Conservation (phyloP, 1,139 yeast species). For the Candida sanyaensis region DNA sequence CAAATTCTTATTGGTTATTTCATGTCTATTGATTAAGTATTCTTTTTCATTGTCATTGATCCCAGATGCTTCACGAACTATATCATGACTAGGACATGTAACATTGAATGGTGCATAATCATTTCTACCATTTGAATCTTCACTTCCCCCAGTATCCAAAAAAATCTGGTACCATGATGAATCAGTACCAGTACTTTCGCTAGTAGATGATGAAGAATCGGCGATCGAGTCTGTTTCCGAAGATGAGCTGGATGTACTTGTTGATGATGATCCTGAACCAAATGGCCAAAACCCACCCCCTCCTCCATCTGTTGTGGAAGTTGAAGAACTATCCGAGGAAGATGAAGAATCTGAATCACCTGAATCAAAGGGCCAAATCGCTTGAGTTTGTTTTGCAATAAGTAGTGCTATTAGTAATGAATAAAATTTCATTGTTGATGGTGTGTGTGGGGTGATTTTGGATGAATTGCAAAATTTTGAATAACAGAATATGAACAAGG, state of each 20-base stretch:
- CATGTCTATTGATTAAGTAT: neutral
- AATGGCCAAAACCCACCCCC: constrained; percentile 1
- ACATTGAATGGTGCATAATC: constrained; percentile 30
- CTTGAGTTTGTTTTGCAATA: neutral
- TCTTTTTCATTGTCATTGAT: constrained; percentile 2
- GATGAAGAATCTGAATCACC: neutral
- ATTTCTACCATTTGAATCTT: constrained; percentile 14
- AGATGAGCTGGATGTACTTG: neutral
- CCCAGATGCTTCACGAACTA: neutral
- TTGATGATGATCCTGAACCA: neutral
- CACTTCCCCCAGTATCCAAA: neutral
- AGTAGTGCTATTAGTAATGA: neutral
- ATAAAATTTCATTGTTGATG: neutral
- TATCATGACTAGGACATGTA: constrained; percentile 23
- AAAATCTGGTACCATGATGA: constrained; percentile 3
- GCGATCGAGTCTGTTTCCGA: neutral
- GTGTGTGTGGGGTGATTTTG: no score
- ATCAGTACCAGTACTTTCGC: neutral
- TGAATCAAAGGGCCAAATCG: constrained; percentile 14
- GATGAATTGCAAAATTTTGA: no score
- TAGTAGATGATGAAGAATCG: neutral
- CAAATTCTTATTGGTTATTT: constrained; percentile 30
- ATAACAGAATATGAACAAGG: no score
- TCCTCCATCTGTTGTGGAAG: constrained; percentile 6
- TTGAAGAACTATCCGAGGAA: neutral